Base-by-base conservation (phyloP, 495 filamentous ascomycete species). In the Acidomyces sp. region DNA sequence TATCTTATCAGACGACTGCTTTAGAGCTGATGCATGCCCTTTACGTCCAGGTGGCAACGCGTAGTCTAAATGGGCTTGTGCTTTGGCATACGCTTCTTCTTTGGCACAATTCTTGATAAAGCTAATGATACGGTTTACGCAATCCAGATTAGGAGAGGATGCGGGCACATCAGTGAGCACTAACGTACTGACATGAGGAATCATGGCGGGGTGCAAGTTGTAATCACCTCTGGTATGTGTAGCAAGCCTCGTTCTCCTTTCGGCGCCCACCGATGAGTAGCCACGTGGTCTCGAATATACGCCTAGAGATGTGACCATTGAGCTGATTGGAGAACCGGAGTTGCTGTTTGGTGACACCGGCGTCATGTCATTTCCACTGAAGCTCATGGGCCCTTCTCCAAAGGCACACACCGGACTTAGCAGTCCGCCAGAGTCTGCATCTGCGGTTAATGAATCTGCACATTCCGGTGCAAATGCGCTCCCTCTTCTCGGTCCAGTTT, bases 41-140 rank as follows among this genome's bases (percentile, higher is more conserved):
- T 63, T 62, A 44, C 64, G 58, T 12, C 70, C 67, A 18, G 72
- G 66, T 19, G 68, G 65, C 20, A 69, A 54, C 4, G 65, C 64
- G 39, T 71, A 67, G 39, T 69, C 65, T 19, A 64, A 62, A 36
- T 56, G 58, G 23, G 71, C 68, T 55, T 75, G 68, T 9, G 72
- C 56, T 7, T 56, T 63, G 19, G 74, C 73, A 6, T 78, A 62
- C 34, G 69, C 54, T 4, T 63, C 56, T 58, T 78, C 74, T 24
- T 71, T 63, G 20, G 73, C 75, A 47, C 74, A 78, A 19, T 72
- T 69, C 23, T 59, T 66, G 39, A 78, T 73, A 47, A 77, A 78
- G 15, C 64, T 55, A 7, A 64, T 65, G 13, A 80, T 54, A 7
- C 72, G 65, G 15, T 65, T 45, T 3, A 70, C 29, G 1, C 70